Conservation (phyloP, 2,329 filamentous ascomycete genomes). For the Setomelanomma holmii region DNA sequence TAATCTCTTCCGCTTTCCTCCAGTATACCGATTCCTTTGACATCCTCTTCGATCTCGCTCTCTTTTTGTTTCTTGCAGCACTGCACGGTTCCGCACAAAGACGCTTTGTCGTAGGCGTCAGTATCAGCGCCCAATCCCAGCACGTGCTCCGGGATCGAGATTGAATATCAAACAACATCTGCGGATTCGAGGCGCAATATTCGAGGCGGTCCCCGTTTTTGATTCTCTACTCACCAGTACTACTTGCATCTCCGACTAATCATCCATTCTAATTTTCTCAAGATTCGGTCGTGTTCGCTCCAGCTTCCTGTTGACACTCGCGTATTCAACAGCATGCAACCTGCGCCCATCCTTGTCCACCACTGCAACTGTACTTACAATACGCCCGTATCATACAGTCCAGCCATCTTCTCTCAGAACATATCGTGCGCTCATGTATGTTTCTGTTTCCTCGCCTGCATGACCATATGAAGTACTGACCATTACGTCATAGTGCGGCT, state of each 20-base stretch:
- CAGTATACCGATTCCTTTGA: not conserved
- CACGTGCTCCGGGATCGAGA: conserved; percentile 18
- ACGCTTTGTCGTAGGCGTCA: conserved; percentile 24
- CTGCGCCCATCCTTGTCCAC: conserved; percentile 50
- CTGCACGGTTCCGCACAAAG: conserved; percentile 22
- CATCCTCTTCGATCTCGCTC: not conserved
- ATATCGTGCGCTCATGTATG: conserved; percentile 57
- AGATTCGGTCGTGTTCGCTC: conserved; percentile 1
- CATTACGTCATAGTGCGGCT: conserved; percentile 54
- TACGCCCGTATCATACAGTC: conserved; percentile 51
- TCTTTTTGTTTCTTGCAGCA: conserved; percentile 16
- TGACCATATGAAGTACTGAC: conserved; percentile 32
- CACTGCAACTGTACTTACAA: conserved; percentile 50
- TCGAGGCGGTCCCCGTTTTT: conserved; percentile 16
- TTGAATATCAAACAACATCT: conserved; percentile 16
- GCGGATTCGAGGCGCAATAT: conserved; percentile 17
- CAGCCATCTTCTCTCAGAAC: conserved; percentile 53
- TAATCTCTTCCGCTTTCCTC: conserved; percentile 6
- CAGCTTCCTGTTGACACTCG: conserved; percentile 23
- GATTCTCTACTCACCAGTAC: not conserved
- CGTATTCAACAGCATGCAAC: conserved; percentile 37
- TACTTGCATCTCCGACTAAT: conserved; percentile 32
- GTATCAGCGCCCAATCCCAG: conserved; percentile 34
- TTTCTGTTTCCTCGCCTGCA: conserved; percentile 12
- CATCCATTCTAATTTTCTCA: not conserved